Percentiles rank a stretch among this genome's conserved stretches.
Evolutionary conservation across 257 asterid genomes (phyloP).

Genomic region (Nemophila menziesii): DNA sequence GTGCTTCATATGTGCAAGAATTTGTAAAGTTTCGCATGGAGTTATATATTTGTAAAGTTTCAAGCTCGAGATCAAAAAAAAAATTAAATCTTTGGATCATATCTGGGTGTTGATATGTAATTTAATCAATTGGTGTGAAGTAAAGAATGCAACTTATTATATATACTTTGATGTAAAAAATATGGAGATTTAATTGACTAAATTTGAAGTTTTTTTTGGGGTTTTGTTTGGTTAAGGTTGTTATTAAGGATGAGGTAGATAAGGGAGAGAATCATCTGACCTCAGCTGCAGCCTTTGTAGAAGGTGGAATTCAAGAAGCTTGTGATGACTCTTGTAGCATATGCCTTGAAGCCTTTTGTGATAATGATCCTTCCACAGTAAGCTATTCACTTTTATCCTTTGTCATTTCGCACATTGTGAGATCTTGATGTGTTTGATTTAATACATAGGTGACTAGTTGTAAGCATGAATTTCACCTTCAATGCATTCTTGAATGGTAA

Average conservation of each 20-base stretch:
- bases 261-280: slow-evolving; percentile 40
- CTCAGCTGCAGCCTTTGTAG: slow-evolving; percentile 90
- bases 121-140: too few species aligned
- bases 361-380: slow-evolving; percentile 79
- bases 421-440: slow-evolving; percentile 1
- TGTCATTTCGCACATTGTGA: not conserved
- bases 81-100: too few species aligned
- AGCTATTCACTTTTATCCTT: not conserved
- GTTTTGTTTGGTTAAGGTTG: slow-evolving; percentile 21
- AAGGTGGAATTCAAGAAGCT: slow-evolving; percentile 93
- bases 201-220: slow-evolving; percentile 1
- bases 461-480: slow-evolving; percentile 90
- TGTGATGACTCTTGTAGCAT: slow-evolving; percentile 96
- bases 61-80: not conserved
- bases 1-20: not conserved
- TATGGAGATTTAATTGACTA: not conserved
- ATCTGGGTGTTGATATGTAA: not conserved
- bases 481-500: slow-evolving; percentile 89
- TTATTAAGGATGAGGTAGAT: slow-evolving; percentile 42
- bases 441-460: slow-evolving; percentile 52
- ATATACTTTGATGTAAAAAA: not conserved
- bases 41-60: not conserved
- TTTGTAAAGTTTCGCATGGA: not conserved
- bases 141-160: not conserved
- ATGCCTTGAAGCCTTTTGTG: slow-evolving; percentile 78